Evolutionary conservation across 345 rosid genomes (phyloP).

Genomic region (Eucalyptus cloeziana): DNA sequence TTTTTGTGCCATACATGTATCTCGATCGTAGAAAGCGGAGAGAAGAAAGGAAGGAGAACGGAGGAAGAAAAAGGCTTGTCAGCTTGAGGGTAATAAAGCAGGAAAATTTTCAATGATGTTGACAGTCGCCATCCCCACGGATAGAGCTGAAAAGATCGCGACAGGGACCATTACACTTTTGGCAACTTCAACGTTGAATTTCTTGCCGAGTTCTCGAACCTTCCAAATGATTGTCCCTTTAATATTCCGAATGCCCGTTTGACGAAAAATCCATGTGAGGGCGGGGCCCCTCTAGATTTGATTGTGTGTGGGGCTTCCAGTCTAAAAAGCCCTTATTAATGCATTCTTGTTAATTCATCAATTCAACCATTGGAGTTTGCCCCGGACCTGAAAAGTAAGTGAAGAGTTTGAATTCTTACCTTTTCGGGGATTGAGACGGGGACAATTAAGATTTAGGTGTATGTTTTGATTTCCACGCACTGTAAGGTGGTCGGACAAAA

Average conservation of each 20-base stretch:
- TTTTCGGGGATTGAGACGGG: accelerated
- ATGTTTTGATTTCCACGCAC: too few species aligned
- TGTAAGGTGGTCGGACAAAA: too few species aligned
- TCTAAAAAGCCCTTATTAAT: background rate
- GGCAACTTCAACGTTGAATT: background rate
- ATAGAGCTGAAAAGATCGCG: background rate
- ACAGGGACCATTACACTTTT: background rate
- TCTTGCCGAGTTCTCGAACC: background rate
- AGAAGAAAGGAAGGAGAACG: background rate
- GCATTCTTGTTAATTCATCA: background rate
- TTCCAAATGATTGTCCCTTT: background rate
- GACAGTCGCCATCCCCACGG: too few species aligned
- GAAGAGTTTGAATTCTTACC: too few species aligned
- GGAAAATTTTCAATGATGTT: background rate
- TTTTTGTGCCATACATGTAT: too few species aligned
- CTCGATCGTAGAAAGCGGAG: background rate
- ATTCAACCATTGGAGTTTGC: too few species aligned
- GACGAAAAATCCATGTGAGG: background rate
- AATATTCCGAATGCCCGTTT: background rate
- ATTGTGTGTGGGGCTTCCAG: background rate
- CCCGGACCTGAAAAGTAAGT: accelerated
- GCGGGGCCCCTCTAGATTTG: background rate
- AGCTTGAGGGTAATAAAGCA: background rate
- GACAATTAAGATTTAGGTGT: too few species aligned
- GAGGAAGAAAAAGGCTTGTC: background rate